Percentiles rank a stretch among this genome's conserved stretches.
phyloP scores from a whole-genome alignment of 179 eudicot species.

The Pouteria campechiana region DNA sequence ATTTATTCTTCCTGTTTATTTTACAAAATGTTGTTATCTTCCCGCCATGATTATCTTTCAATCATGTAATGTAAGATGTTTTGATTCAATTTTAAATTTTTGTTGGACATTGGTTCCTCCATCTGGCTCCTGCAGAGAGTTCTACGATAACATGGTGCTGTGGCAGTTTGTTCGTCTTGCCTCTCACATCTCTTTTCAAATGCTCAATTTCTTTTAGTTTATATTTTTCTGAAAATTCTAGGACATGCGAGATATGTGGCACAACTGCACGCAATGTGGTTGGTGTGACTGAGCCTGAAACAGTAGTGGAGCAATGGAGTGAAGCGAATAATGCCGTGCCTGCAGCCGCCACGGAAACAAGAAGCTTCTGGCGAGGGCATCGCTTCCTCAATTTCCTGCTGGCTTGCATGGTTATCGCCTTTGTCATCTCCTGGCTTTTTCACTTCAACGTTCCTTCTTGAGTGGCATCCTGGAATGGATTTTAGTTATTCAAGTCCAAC shows the following conservation, averaged over 20 bases:
- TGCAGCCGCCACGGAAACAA: constrained; percentile 14
- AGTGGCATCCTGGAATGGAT: not conserved
- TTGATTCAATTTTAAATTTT: no score
- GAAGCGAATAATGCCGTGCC: constrained; percentile 11
- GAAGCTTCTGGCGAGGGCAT: constrained; percentile 43
- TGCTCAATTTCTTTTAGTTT: not conserved
- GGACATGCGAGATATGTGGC: constrained; percentile 66
- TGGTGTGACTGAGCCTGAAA: constrained; percentile 17
- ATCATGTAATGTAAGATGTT: no score
- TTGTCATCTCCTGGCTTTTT: constrained; percentile 61
- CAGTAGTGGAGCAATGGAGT: constrained; percentile 10
- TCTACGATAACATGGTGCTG: no score
- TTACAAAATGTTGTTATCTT: no score
- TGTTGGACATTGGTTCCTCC: no score
- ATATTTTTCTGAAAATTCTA: constrained; percentile 5
- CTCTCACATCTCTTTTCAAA: no score
- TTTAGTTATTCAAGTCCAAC: no score
- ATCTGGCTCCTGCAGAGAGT: no score
- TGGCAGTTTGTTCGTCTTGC: no score
- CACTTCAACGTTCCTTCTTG: constrained; percentile 43
- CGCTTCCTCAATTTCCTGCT: constrained; percentile 46
- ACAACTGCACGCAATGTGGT: constrained; percentile 41
- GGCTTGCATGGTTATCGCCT: constrained; percentile 58
- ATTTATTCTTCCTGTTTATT: no score
- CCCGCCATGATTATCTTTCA: no score